Evolutionary conservation across 208 protist species (phyloP).

Genomic region (Wallacemonas sp.): DNA sequence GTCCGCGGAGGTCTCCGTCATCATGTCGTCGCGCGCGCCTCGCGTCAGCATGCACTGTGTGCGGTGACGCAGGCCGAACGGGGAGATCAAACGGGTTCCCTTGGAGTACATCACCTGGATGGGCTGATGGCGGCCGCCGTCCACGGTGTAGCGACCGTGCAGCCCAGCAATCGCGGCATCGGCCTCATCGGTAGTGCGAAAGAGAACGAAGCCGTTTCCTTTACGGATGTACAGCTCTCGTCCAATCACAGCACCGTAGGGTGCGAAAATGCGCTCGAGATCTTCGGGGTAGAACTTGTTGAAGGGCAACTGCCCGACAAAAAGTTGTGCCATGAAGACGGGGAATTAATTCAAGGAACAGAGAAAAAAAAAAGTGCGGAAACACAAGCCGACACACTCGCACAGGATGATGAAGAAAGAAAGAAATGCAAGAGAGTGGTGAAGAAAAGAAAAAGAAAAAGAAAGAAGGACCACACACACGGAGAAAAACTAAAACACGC

Average conservation of each 20-base stretch:
- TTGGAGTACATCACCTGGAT: conserved; percentile 17
- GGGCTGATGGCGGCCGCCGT: conserved; percentile 16
- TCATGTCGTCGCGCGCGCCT: neutral
- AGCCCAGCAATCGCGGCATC: conserved; percentile 23
- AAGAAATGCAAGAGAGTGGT: neutral
- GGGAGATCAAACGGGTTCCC: conserved; percentile 1
- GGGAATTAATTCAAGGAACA: neutral
- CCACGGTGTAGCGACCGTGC: conserved; percentile 16
- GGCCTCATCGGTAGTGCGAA: conserved; percentile 24
- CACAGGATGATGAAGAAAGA: too few relatives aligned
- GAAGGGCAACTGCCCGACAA: conserved; percentile 50
- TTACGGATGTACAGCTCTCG: conserved; percentile 43
- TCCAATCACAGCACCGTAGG: conserved; percentile 38
- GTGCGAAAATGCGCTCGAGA: conserved; percentile 36
- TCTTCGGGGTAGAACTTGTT: conserved; percentile 52
- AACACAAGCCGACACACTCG: too few relatives aligned
- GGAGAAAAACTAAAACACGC: neutral
- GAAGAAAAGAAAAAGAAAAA: neutral
- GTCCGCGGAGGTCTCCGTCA: too few relatives aligned
- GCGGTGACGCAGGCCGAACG: conserved; percentile 5
- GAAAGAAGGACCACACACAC: neutral
- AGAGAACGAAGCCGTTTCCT: conserved; percentile 32
- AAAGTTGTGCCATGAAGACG: conserved; percentile 31
- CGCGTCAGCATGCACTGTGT: neutral
- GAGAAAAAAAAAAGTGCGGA: neutral